Evolutionary conservation across 768 basidiomycete species (phyloP).

Genomic region (Boletus speciosus): DNA sequence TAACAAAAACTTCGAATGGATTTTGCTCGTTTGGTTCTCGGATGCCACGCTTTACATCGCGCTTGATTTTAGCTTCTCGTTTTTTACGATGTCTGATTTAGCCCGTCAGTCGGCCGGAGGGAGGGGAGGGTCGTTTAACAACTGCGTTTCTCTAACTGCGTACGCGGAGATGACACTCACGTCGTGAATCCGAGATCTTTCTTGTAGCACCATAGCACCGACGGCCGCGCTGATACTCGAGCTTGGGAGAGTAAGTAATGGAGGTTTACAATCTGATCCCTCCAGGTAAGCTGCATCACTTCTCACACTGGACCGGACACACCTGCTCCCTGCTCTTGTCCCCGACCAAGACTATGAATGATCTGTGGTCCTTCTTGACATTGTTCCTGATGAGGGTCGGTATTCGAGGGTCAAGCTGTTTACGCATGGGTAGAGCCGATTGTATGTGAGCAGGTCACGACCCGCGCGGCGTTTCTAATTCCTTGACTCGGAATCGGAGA

Average conservation of each 20-base stretch:
- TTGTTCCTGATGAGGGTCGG: slow-evolving; percentile 90
- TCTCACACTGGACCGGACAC: slow-evolving; percentile 16
- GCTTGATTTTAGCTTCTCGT: slow-evolving; percentile 93
- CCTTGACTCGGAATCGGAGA: too few relatives aligned
- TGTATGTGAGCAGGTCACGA: not conserved
- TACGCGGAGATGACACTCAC: slow-evolving; percentile 39
- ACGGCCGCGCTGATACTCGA: slow-evolving; percentile 81
- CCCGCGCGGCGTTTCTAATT: not conserved
- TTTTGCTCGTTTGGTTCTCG: slow-evolving; percentile 93
- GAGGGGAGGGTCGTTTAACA: not conserved
- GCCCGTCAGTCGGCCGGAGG: not conserved
- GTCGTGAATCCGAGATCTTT: slow-evolving; percentile 96
- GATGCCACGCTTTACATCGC: slow-evolving; percentile 91
- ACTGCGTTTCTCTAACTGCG: not conserved
- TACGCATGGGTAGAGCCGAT: slow-evolving; percentile 52
- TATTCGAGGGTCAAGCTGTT: slow-evolving; percentile 90
- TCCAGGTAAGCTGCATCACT: not conserved
- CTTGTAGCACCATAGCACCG: slow-evolving; percentile 98
- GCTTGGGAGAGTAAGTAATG: slow-evolving; percentile 94
- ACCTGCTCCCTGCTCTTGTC: slow-evolving; percentile 93
- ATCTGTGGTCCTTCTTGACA: slow-evolving; percentile 89
- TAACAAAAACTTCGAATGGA: slow-evolving; percentile 97
- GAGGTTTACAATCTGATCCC: slow-evolving; percentile 78
- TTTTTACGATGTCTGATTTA: slow-evolving; percentile 84
- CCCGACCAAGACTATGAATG: slow-evolving; percentile 94